Conservation (phyloP, 257 asterid genomes). For the Solanum paucissectum region DNA sequence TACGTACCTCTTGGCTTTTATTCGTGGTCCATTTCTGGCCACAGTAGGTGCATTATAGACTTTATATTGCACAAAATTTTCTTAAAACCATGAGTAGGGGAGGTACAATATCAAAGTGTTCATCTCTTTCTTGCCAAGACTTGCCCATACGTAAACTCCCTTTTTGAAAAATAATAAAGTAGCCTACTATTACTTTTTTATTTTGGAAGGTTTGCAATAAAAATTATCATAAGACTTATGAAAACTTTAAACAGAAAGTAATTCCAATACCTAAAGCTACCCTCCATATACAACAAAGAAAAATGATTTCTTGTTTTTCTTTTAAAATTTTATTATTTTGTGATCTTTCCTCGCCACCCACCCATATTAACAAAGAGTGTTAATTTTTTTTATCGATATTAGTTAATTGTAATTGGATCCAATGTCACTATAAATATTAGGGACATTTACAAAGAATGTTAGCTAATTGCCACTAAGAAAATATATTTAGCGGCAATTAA, state of each 20-base stretch:
- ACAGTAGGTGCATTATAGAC: neutral
- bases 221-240: neutral
- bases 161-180: neutral
- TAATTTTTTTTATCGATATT: accelerated
- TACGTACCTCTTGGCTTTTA: neutral
- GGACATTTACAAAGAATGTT: too few relatives aligned
- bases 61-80: neutral
- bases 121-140: neutral
- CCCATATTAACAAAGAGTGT: too few relatives aligned
- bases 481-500: too few relatives aligned
- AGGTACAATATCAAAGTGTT: neutral
- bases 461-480: too few relatives aligned
- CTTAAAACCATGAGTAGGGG: neutral
- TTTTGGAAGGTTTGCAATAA: slow-evolving; percentile 1
- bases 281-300: neutral
- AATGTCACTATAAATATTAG: too few relatives aligned
- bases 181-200: neutral
- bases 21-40: neutral
- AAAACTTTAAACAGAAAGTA: neutral
- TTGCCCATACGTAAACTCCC: neutral
- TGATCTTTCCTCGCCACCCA: too few relatives aligned
- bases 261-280: slow-evolving; percentile 6
- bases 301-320: neutral
- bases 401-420: too few relatives aligned
- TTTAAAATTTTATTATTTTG: neutral